A percentile compares a stretch with the other conserved stretches of the same genome.
Conservation (phyloP, 441 rosid species). For the Populus hybrid region DNA sequence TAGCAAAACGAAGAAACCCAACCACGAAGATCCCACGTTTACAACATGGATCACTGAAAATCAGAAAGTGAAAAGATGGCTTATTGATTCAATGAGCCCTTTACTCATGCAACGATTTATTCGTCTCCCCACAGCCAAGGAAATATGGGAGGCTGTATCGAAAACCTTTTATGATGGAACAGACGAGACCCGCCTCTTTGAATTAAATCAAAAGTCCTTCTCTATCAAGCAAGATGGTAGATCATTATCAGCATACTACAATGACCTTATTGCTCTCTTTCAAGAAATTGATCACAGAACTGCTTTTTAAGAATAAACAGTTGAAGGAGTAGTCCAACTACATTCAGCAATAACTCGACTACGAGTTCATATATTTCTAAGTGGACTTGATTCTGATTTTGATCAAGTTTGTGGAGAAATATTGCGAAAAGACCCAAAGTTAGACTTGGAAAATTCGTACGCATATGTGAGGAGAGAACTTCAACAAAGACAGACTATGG, state of each 20-base stretch:
- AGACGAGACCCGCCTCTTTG: no score
- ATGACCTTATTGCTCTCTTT: no score
- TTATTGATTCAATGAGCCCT: no score
- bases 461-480: slow-evolving; percentile 2
- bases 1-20: neutral
- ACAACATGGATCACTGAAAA: slow-evolving; percentile 6
- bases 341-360: neutral
- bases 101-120: no score
- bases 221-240: no score
- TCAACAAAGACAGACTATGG: slow-evolving; percentile 7
- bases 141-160: no score
- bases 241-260: no score
- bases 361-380: slow-evolving; percentile 17
- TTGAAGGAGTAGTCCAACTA: neutral
- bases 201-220: no score
- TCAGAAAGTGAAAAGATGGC: neutral
- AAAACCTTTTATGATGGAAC: no score
- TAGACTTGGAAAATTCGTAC: neutral
- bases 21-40: neutral
- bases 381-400: slow-evolving; percentile 7
- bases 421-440: neutral
- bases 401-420: slow-evolving; percentile 9
- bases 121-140: no score
- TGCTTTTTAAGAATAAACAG: neutral
- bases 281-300: no score